Base-by-base conservation (phyloP, 2,329 filamentous ascomycete genomes). In the Botrytis pseudocinerea region DNA sequence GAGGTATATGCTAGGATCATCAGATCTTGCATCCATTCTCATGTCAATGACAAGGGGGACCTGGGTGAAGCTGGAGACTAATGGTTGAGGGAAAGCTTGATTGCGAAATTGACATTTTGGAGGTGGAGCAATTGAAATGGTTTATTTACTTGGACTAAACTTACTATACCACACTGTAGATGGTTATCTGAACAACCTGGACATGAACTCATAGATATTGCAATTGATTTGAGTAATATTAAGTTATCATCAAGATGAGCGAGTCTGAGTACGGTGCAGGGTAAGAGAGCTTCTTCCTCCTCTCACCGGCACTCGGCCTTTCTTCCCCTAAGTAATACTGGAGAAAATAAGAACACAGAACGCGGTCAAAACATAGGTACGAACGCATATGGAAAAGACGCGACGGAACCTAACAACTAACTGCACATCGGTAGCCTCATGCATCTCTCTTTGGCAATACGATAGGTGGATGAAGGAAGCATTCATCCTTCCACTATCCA, bases 31-130 rank as follows among this genome's bases (percentile, higher is more conserved):
- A 71, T 65, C 40, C n/a, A 38, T 59, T 66, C 46, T 20, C 25
- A 68, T 68, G 18, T 35, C 3, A 42, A 22, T 32, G 25, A 42
- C 65, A 42, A 68, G 65, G 65, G 38, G 18, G 57, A 57, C 65
- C 65, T 68, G 35, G 65, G n/a, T 32, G 65, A 42, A 57, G 63
- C 60, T 65, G 38, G 48, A 38, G 46, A 66, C 40, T 54, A 66
- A 71, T 59, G n/a, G 16, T 44, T 51, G 69, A 72, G 63, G 57
- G 28, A 72, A 72, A 69, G 70, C 70, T 72, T 72, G 57, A 72
- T 60, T 32, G 51, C 22, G 48, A 57, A 42, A 69, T 69, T 69
- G 65, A 42, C 35, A 69, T 38, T 63, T 42, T 48, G 8, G 22
- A 66, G 44, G 46, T 48, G 61, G 61, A 61, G 59, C 59, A 40